Base-by-base conservation (phyloP, 768 basidiomycete species). In the Tulasnella sp. region DNA sequence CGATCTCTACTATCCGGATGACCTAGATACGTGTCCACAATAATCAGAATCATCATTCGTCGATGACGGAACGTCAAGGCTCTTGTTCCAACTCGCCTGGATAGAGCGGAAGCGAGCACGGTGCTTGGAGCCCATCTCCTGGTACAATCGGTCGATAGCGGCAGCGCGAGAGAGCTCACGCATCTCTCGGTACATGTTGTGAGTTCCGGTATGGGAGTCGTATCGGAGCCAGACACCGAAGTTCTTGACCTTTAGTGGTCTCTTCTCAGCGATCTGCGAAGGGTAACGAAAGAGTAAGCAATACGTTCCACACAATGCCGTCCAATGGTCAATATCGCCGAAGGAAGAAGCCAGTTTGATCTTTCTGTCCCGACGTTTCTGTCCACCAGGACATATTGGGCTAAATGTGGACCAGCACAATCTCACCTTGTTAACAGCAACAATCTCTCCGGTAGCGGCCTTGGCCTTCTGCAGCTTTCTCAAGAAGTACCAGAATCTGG, bases 151-250 rank as follows among this genome's bases (percentile, higher is more conserved):
- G 89, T 93, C 96, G 84, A 99, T 98, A 78, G 98, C 97, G 84
- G 94, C 96, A 79, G 94, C 92, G 81, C 98, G 92, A 82, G 89
- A 89, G 82, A 99, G 92, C 83, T 99, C 97, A 83, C 96, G 94
- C 93, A 94, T 98, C 81, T 84, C 84, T 83, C 96, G 96, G 93
- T 98, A 98, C 96, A 98, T 97, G 91, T 99, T 99, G 92, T 99
- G 98, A 70, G 98, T 99, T 80, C 98, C 98, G 74, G 96, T 98
- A 82, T 97, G 95, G 76, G 97, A 99, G 87, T 99, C 98, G 87
- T 99, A 99, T 82, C 97, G 93, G 85, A 99, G 86, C 98, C 98
- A 99, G 87, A 99, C 94, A 81, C 98, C 98, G 84, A 99, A 98
- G 92, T 98, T 99, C 91, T 99, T 99, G 86, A 98, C 93, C 88